phyloP scores from a whole-genome alignment of 306 rosid genomes.

The Citrullus mucosospermus region DNA sequence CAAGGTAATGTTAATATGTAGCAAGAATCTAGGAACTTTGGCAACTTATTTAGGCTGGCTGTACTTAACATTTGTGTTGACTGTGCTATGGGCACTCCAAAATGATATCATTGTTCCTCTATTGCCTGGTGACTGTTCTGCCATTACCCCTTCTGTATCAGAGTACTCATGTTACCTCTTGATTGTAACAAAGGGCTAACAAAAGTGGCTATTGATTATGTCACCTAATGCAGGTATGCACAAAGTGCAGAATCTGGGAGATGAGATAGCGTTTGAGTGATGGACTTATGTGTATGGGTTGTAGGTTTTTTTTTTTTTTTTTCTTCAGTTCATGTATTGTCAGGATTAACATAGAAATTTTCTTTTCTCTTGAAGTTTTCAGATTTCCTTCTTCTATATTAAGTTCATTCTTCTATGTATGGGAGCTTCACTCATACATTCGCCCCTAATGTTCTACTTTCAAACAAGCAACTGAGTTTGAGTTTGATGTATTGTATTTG shows the following conservation, averaged over 20 bases:
- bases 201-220: background rate
- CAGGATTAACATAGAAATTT: background rate
- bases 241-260: too few relatives aligned
- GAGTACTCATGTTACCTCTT: background rate
- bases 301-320: too few relatives aligned
- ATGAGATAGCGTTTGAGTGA: too few relatives aligned
- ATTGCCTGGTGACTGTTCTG: background rate
- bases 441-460: background rate
- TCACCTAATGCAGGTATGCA: background rate
- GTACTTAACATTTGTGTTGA: background rate
- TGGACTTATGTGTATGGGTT: too few relatives aligned
- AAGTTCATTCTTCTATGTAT: background rate
- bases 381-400: background rate
- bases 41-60: background rate
- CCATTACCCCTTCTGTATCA: background rate
- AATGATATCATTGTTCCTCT: background rate
- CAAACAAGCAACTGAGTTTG: too few relatives aligned
- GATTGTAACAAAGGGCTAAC: background rate
- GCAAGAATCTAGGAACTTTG: background rate
- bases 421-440: background rate
- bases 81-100: background rate
- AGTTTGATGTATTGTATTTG: too few relatives aligned
- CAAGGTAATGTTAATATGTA: background rate
- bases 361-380: background rate
- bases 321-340: background rate